phyloP scores from a whole-genome alignment of 1,284 basidiomycete species.

The Tausonia pullulans region DNA sequence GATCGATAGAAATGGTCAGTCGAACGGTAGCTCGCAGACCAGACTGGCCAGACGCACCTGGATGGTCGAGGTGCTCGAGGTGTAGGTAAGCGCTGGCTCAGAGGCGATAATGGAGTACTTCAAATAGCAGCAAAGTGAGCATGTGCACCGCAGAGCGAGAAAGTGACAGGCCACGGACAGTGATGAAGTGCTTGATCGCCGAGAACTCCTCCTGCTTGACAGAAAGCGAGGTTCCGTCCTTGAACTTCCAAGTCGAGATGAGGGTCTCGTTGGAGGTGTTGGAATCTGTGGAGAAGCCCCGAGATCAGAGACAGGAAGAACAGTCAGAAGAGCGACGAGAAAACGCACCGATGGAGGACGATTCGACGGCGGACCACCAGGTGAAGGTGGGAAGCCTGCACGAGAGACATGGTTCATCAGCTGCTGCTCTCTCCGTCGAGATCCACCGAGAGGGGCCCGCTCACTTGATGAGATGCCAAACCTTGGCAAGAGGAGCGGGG shows the following conservation, averaged over 20 bases:
- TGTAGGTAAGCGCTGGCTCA: slow-evolving; percentile 25
- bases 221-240: slow-evolving; percentile 21
- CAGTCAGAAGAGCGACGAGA: background rate
- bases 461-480: slow-evolving; percentile 27
- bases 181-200: slow-evolving; percentile 27
- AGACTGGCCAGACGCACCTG: background rate
- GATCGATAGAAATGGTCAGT: background rate
- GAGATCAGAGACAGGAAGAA: too few species aligned
- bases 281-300: background rate
- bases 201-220: slow-evolving; percentile 30
- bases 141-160: too few species aligned
- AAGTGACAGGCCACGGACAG: background rate
- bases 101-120: slow-evolving; percentile 24
- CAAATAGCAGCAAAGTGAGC: too few species aligned
- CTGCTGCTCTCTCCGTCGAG: too few species aligned
- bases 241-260: slow-evolving; percentile 22
- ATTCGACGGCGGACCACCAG: slow-evolving; percentile 20
- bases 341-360: slow-evolving; percentile 13
- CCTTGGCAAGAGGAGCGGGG: slow-evolving; percentile 14
- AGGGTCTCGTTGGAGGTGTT: slow-evolving; percentile 18
- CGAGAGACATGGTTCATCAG: too few species aligned
- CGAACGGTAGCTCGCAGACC: background rate
- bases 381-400: slow-evolving; percentile 22
- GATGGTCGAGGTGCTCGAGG: slow-evolving; percentile 27
- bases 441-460: too few species aligned